These are phyloP conservation scores for Fusarium brevicatenulatum DNA, from an alignment of 2,329 filamentous ascomycete genomes.

Conservation along the genomic window DNA sequence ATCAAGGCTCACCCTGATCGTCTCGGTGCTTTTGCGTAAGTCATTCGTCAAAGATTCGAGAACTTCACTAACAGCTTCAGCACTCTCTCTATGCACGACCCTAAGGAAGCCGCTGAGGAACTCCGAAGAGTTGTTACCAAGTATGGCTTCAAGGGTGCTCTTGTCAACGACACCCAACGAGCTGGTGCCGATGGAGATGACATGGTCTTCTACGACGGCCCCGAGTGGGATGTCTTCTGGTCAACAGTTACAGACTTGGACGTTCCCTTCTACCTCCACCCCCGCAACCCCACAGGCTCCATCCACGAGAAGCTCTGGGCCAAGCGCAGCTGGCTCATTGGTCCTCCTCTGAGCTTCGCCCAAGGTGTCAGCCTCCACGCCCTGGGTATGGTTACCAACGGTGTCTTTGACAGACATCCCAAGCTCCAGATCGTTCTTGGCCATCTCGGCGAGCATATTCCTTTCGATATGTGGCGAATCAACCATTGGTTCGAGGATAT, in stretches of 20 bases:
- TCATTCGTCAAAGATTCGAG: accelerated
- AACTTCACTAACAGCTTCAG: slow-evolving; percentile 29
- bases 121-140: slow-evolving; percentile 64
- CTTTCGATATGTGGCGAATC: slow-evolving; percentile 61
- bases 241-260: slow-evolving; percentile 65
- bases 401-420: slow-evolving; percentile 61
- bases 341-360: slow-evolving; percentile 67
- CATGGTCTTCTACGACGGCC: slow-evolving; percentile 72
- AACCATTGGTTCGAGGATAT: slow-evolving; percentile 67
- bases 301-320: slow-evolving; percentile 68
- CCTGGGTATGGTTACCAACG: slow-evolving; percentile 61
- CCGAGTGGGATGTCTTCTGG: slow-evolving; percentile 72
- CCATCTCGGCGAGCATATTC: slow-evolving; percentile 61
- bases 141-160: slow-evolving; percentile 69
- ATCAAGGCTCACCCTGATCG: slow-evolving; percentile 53
- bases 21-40: slow-evolving; percentile 59
- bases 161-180: slow-evolving; percentile 71
- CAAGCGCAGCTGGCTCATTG: slow-evolving; percentile 68
- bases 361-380: slow-evolving; percentile 68
- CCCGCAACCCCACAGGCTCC: slow-evolving; percentile 65
- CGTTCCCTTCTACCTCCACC: slow-evolving; percentile 73
- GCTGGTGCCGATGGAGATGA: slow-evolving; percentile 67
- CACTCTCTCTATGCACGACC: slow-evolving; percentile 64
- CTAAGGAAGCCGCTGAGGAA: slow-evolving; percentile 60
- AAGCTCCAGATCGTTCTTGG: slow-evolving; percentile 59